Evolutionary conservation across 2,329 filamentous ascomycete species (phyloP).

Genomic region (Exophiala sideris): DNA sequence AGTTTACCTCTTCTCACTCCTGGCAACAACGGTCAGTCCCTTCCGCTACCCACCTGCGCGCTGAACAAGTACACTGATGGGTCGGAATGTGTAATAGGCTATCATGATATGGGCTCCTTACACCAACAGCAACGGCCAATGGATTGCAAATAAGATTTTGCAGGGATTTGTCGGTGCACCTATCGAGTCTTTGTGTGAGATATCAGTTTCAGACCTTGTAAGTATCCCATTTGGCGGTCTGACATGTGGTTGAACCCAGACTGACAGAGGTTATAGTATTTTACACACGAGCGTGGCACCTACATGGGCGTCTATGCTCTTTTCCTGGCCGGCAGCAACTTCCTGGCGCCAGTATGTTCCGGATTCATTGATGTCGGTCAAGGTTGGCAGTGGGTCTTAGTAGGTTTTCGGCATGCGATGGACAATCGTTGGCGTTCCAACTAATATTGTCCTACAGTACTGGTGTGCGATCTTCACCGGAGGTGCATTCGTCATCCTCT

Average conservation of each 20-base stretch:
- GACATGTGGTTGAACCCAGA: constrained; percentile 33
- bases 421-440: neutral
- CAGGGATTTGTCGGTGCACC: constrained; percentile 48
- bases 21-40: constrained; percentile 30
- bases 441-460: constrained; percentile 2
- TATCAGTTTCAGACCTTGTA: constrained; percentile 43
- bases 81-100: constrained; percentile 30
- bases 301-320: constrained; percentile 24
- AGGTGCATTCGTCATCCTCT: constrained; percentile 12
- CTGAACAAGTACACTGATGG: constrained; percentile 18
- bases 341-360: constrained; percentile 15
- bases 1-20: constrained; percentile 28
- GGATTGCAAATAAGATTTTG: constrained; percentile 47
- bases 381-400: constrained; percentile 27
- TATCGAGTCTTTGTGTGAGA: constrained; percentile 50
- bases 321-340: constrained; percentile 20
- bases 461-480: constrained; percentile 20
- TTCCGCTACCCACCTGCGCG: constrained; percentile 42
- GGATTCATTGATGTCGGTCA: constrained; percentile 26
- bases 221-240: constrained; percentile 47
- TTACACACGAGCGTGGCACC: constrained; percentile 24
- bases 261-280: constrained; percentile 39
- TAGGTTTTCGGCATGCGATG: constrained; percentile 1
- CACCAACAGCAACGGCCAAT: constrained; percentile 44
- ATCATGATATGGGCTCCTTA: constrained; percentile 46